phyloP scores from a whole-genome alignment of 345 rosid species.

The Nasturtium officinale region DNA sequence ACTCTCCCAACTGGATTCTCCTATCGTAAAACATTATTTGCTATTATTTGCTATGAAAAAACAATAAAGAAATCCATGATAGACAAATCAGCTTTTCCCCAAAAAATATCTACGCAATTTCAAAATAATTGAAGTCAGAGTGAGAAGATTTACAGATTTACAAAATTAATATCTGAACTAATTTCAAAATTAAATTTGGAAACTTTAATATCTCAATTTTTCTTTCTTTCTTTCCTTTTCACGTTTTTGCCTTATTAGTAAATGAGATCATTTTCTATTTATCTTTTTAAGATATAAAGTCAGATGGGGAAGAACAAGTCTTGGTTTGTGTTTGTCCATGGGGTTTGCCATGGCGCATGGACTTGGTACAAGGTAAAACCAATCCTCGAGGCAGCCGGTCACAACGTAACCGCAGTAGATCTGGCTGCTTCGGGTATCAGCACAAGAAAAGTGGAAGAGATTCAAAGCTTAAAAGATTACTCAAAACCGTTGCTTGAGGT shows the following conservation, averaged over 20 bases:
- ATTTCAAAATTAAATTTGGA: no score
- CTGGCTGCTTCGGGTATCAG: background rate
- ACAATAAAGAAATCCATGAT: background rate
- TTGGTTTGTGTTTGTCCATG: no score
- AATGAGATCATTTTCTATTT: background rate
- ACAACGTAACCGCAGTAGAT: background rate
- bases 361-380: background rate
- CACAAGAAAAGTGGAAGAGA: background rate
- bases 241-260: background rate
- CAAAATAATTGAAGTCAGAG: background rate
- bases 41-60: background rate
- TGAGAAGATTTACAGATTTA: no score
- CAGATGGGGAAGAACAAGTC: no score
- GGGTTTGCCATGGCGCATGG: background rate
- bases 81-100: background rate
- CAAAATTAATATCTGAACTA: no score
- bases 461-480: background rate
- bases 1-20: conserved; percentile 32
- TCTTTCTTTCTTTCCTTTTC: no score
- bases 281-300: no score
- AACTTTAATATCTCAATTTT: no score
- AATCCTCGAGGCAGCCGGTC: background rate
- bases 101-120: background rate
- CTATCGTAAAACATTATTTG: conserved; percentile 1
- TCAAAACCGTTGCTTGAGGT: background rate